phyloP scores from a whole-genome alignment of 1,139 yeast species.

The Nakaseomyces sp. region DNA sequence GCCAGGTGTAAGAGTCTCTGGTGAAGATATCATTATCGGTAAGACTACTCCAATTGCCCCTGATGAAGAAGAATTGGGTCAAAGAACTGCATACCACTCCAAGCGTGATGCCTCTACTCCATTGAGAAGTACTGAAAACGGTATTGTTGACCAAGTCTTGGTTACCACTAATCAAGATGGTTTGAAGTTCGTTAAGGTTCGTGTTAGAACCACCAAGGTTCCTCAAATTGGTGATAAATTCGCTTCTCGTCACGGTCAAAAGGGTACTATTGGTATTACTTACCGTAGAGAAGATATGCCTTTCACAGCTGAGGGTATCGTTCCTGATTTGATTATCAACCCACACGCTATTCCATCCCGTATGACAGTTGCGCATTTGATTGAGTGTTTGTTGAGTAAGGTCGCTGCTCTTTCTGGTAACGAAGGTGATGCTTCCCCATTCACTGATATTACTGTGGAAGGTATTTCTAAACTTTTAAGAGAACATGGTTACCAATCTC shows the following conservation, averaged over 20 bases:
- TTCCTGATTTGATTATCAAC: conserved; percentile 92
- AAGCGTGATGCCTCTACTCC: conserved; percentile 99
- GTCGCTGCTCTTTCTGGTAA: conserved; percentile 91
- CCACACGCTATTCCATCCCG: conserved; percentile 99
- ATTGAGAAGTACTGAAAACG: conserved; percentile 90
- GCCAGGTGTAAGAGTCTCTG: conserved; percentile 97
- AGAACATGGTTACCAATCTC: conserved; percentile 93
- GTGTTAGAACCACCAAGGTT: conserved; percentile 96
- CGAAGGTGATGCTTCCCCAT: conserved; percentile 99
- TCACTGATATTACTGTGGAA: conserved; percentile 95
- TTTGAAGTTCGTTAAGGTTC: conserved; percentile 89
- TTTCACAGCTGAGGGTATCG: conserved; percentile 90
- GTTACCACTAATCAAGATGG: conserved; percentile 98
- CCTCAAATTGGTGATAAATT: conserved; percentile 99
- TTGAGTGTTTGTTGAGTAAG: conserved; percentile 92
- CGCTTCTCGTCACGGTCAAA: conserved; percentile 99
- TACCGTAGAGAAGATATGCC: conserved; percentile 99
- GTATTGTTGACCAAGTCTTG: conserved; percentile 96
- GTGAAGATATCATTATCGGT: conserved; percentile 97
- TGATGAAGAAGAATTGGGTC: conserved; percentile 96
- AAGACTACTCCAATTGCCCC: conserved; percentile 98
- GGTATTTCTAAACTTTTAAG: conserved; percentile 85
- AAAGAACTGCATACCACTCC: conserved; percentile 94
- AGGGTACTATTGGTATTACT: conserved; percentile 99
- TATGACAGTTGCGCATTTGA: conserved; percentile 99